phyloP scores from a whole-genome alignment of 441 rosid genomes.

The Isatis lusitanica region DNA sequence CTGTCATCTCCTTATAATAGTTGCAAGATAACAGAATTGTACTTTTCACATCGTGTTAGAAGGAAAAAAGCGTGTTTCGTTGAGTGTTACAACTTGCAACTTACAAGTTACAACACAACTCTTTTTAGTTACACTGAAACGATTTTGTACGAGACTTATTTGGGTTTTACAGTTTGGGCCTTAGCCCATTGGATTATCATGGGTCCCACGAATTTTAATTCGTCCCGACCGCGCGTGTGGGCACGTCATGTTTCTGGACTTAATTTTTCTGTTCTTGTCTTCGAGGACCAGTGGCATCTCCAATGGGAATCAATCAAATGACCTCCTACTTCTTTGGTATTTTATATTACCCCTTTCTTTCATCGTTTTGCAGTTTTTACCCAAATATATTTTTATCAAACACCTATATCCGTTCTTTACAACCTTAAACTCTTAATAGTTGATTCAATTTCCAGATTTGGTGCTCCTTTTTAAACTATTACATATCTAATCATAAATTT shows the following conservation, averaged over 20 bases:
- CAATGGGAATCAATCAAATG: not conserved
- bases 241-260: not conserved
- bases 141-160: not conserved
- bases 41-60: not conserved
- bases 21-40: not conserved
- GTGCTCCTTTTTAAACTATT: too few species aligned
- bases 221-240: slow-evolving; percentile 21
- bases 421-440: not conserved
- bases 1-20: not conserved
- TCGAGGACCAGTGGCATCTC: not conserved
- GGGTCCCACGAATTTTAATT: not conserved
- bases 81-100: too few species aligned
- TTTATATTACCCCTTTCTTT: not conserved
- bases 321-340: not conserved
- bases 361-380: not conserved
- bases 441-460: too few species aligned
- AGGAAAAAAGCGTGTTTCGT: too few species aligned
- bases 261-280: not conserved
- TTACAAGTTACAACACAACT: too few species aligned
- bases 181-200: not conserved
- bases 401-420: not conserved
- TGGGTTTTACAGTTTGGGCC: not conserved
- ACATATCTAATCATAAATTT: too few species aligned
- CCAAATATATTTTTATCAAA: not conserved
- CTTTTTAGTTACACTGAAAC: not conserved